Base-by-base conservation (phyloP, 768 basidiomycete genomes). In the Hygrophoropsis aurantiaca region DNA sequence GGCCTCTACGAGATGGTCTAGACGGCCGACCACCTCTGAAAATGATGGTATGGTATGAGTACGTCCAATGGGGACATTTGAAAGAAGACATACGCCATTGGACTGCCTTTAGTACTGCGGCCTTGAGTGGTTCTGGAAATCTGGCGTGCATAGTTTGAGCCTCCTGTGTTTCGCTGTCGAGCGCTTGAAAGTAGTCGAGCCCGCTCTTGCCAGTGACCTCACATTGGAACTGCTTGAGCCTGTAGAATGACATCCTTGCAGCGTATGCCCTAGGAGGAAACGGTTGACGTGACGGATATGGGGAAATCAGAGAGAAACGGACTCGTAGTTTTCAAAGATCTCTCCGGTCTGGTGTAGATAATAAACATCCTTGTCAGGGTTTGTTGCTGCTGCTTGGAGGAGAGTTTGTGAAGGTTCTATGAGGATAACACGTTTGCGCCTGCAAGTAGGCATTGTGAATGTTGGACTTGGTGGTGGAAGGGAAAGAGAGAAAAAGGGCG, bases 251-350 rank as follows among this genome's bases (percentile, higher is more conserved):
- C 81, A 95, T 89, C 58, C 95, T 87, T 26, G 90, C 82, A 37
- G 88, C 82, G 73, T 95, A 97, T 19, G 90, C 83, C 59, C 77
- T 80, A 56, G 50, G 52, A 50, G 40, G 42, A 56, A 33, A 43
- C 40, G 51, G 38, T 20, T 41, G 19, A 49, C 42, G 26, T 39
- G 45, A 42, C 32, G 40, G 56, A 34, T 46, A 52, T 57, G 65
- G 47, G 47, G 40, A 44, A 58, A 58, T 52, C 55, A 62, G 58
- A 46, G 55, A 50, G 60, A 46, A 46, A 78, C 90, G 64, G 62
- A 97, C 94, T 97, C 94, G 64, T 97, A 98, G 62, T 85, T 85
- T 54, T 92, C 85, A 66, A 98, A 98, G 69, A 98, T 90, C 80
- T 98, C 95, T 61, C 94, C 95, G 3, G 95, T 98, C 68, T 92